Percentiles rank a stretch among this genome's conserved stretches.
These are phyloP conservation scores for Starmerella floris DNA, from an alignment of 805 yeast genomes.

Conservation along the genomic window DNA sequence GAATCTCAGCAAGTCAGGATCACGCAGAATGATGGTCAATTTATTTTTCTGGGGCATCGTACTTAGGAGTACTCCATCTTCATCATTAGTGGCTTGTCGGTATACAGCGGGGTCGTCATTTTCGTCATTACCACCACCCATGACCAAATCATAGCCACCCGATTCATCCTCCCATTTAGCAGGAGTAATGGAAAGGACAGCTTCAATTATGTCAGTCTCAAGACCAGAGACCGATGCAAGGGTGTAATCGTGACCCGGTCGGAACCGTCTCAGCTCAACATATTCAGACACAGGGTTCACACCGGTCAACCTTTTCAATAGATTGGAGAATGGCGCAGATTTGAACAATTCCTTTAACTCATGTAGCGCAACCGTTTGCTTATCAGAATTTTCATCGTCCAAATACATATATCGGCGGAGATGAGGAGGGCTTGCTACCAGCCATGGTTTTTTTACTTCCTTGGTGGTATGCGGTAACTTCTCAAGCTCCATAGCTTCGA, in stretches of 20 bases:
- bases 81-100: constrained; percentile 41
- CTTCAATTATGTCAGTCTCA: constrained; percentile 47
- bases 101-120: constrained; percentile 79
- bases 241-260: constrained; percentile 91
- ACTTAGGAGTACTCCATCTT: constrained; percentile 64
- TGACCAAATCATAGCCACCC: constrained; percentile 90
- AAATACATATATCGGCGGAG: constrained; percentile 76
- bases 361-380: constrained; percentile 18
- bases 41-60: constrained; percentile 76
- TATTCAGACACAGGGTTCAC: constrained; percentile 49
- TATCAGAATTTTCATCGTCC: constrained; percentile 34
- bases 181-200: constrained; percentile 72
- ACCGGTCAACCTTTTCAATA: constrained; percentile 52
- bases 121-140: constrained; percentile 38
- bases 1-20: constrained; percentile 75
- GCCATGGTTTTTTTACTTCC: constrained; percentile 50
- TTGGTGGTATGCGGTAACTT: constrained; percentile 11
- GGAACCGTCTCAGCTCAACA: constrained; percentile 64
- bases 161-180: constrained; percentile 69
- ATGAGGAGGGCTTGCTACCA: constrained; percentile 84
- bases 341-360: constrained; percentile 44
- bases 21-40: constrained; percentile 64
- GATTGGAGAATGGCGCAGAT: constrained; percentile 51
- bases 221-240: constrained; percentile 56
- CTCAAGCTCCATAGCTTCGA: constrained; percentile 40